Evolutionary conservation across 306 rosid genomes (phyloP).

Genomic region (Cucumis sativus): Cucumber_9930_V3 NC_026656.2:3288001-3288500

Average conservation of each 20-base stretch:
- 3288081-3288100: neutral
- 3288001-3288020: conserved; percentile 1
- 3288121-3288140: too few species aligned
- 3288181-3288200: too few species aligned
- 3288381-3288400: neutral
- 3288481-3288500: too few species aligned
- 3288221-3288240: conserved; percentile 1
- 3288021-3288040: conserved; percentile 11
- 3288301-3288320: neutral
- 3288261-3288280: neutral
- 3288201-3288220: neutral
- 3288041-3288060: conserved; percentile 16
- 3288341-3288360: neutral
- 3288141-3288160: too few species aligned
- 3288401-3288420: neutral
- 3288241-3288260: conserved; percentile 10
- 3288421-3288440: neutral
- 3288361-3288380: neutral
- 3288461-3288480: too few species aligned
- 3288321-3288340: neutral
- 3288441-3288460: too few species aligned
- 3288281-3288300: neutral
- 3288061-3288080: neutral
- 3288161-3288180: too few species aligned
- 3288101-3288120: too few species aligned